A percentile compares a stretch with the other conserved stretches of the same genome.
Conservation (phyloP, 2,329 filamentous ascomycete species). For the Cryoendolithus antarcticus region DNA sequence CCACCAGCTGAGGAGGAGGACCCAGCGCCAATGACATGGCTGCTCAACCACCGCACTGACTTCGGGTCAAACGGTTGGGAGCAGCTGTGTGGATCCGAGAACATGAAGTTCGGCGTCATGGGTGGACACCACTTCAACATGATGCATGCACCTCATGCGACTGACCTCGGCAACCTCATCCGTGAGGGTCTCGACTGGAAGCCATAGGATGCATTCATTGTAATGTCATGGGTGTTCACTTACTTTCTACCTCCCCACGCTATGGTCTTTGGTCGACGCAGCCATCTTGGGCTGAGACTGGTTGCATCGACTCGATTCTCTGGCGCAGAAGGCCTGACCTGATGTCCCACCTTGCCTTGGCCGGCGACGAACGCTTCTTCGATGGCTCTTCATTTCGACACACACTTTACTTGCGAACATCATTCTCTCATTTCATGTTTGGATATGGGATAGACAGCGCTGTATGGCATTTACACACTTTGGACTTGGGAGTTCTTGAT, state of each 20-base stretch:
- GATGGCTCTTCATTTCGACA: no score
- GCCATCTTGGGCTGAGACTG: constrained; percentile 18
- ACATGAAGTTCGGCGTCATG: constrained; percentile 55
- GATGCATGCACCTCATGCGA: constrained; percentile 50
- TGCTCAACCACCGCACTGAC: constrained; percentile 61
- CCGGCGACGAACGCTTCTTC: no score
- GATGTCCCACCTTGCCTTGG: no score
- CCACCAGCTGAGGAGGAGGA: constrained; percentile 47
- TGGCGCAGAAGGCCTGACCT: no score
- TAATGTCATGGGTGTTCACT: constrained; percentile 3
- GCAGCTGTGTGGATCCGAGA: constrained; percentile 48
- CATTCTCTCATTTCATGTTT: no score
- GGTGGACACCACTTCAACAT: constrained; percentile 61
- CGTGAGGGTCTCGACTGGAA: constrained; percentile 28
- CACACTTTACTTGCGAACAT: no score
- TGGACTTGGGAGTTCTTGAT: no score
- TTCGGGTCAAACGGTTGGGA: constrained; percentile 61
- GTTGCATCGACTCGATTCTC: constrained; percentile 1
- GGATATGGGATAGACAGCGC: no score
- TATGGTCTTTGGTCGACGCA: constrained; percentile 9
- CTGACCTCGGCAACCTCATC: constrained; percentile 29
- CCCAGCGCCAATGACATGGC: constrained; percentile 46
- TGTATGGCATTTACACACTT: no score
- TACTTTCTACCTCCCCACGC: constrained; percentile 8
- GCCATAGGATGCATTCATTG: neutral